Evolutionary conservation across 345 rosid species (phyloP), one percentile per base, ranked within the genome.

Genomic region (Bruguiera sexangula): DNA sequence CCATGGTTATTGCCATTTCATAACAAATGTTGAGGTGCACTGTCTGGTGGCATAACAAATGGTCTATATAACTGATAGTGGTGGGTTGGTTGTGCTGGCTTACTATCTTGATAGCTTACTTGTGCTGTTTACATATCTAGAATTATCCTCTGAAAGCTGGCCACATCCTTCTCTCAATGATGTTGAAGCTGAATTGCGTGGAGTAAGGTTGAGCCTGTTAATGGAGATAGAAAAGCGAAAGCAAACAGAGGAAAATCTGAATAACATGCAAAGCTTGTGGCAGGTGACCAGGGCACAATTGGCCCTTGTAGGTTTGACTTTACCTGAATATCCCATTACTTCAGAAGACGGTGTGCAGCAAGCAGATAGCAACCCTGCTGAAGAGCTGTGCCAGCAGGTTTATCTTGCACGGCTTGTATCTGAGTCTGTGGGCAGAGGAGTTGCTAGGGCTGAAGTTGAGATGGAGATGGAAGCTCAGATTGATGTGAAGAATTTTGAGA

Each of bases 401-500:
- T 75, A 81, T 69, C 51, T 86, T 48, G 79, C 88, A 27, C 83
- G 96, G 65, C 81, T 85, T 78, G 96, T 88, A 37, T 88, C 98
- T 48, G 87, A 81, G 63, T 75, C 90, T 37, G 54, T 88, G 11
- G 95, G 86, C 21, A 82, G 82, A 74, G 92, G 83, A 67, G 74
- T 88, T 68, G 86, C 84, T 58, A 91, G 76, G 81, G 93, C 96
- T 63, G 97, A 94, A 89, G 78, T 69, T 16, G 86, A 85, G 84
- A 82, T 69, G 70, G 90, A 83, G 79, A 83, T 89, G 96, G 90
- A 86, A 80, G 71, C 87, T 74, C 83, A 78, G 77, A 71, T 87
- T 57, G 84, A 87, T 69, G 81, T 83, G 43, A 94, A 94, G 88
- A 89, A 91, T 83, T 87, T 91, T 84, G 96, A 94, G 82, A 89